Conservation (phyloP, 768 basidiomycete genomes). For the Pleurotus djamor region DNA sequence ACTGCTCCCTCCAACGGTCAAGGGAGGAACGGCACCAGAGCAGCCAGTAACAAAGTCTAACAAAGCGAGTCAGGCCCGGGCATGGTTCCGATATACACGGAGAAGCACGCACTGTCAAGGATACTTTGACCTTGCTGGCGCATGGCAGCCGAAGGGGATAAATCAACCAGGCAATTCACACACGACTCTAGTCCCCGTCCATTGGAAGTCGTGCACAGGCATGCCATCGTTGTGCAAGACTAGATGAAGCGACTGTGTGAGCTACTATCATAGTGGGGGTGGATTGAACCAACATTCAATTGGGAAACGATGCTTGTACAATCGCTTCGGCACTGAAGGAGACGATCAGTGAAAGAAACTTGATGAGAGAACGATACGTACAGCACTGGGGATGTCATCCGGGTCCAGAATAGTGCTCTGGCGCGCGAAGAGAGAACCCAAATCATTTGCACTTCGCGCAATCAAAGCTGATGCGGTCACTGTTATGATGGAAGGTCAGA, state of each 20-base stretch:
- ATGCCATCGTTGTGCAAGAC: background rate
- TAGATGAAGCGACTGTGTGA: background rate
- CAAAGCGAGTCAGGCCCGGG: background rate
- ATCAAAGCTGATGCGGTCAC: background rate
- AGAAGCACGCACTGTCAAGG: conserved; percentile 1
- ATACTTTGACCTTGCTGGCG: conserved; percentile 2
- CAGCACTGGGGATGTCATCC: background rate
- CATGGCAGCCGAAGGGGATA: background rate
- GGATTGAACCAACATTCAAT: background rate
- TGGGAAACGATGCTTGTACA: background rate
- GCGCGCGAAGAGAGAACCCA: background rate
- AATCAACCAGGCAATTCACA: conserved; percentile 1
- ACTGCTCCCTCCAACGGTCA: background rate
- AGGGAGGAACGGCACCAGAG: background rate
- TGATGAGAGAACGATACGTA: background rate
- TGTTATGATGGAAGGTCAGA: background rate
- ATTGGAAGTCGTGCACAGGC: conserved; percentile 1
- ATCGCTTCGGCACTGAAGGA: background rate
- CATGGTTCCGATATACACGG: background rate
- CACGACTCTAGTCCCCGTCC: background rate
- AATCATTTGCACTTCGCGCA: background rate
- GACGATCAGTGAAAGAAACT: background rate
- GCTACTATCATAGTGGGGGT: background rate
- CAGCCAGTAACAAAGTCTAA: conserved; percentile 1
- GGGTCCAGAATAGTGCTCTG: background rate